phyloP scores from a whole-genome alignment of 2,329 filamentous ascomycete species.

The Colletotrichum agaves region DNA sequence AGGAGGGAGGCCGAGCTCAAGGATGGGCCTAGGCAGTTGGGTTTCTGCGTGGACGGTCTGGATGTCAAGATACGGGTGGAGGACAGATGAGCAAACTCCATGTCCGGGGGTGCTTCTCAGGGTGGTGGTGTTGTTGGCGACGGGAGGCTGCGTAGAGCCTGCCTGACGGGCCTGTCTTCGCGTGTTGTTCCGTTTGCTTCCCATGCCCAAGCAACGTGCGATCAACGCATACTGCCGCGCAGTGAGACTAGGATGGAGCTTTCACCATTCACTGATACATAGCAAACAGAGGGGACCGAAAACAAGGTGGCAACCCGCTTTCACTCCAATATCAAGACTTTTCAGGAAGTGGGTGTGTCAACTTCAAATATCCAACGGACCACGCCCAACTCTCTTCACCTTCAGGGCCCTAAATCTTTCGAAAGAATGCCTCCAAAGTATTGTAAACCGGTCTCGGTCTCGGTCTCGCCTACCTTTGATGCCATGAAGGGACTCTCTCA shows the following conservation, averaged over 20 bases:
- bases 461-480: neutral
- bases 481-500: conserved; percentile 26
- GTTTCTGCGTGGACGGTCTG: conserved; percentile 81
- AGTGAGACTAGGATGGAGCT: neutral
- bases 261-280: neutral
- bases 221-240: conserved; percentile 17
- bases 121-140: neutral
- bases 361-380: too few relatives aligned
- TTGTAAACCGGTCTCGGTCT: neutral
- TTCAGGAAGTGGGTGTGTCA: too few relatives aligned
- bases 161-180: neutral
- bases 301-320: neutral
- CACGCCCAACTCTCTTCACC: too few relatives aligned
- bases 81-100: conserved; percentile 43
- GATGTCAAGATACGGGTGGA: conserved; percentile 80
- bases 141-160: conserved; percentile 10
- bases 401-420: neutral
- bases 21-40: conserved; percentile 83
- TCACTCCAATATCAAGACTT: too few relatives aligned
- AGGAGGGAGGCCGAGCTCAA: conserved; percentile 83
- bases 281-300: conserved; percentile 9
- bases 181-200: conserved; percentile 3
- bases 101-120: neutral
- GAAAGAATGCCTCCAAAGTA: neutral
- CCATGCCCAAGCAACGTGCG: neutral